phyloP scores from a whole-genome alignment of 768 basidiomycete species.

The Lactarius deliciosus region DNA sequence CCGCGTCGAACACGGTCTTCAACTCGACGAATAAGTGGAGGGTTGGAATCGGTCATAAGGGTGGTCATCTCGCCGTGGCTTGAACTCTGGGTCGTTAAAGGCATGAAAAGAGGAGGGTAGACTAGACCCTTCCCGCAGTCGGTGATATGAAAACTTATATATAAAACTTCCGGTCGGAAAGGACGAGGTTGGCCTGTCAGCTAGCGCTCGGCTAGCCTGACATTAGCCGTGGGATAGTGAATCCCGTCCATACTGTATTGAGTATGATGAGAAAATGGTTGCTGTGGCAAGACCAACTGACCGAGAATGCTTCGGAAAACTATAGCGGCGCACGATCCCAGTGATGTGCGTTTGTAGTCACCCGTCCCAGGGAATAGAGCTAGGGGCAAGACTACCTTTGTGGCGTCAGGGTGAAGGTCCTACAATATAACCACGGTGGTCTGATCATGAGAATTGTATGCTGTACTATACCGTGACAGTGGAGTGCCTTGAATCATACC shows the following conservation, averaged over 20 bases:
- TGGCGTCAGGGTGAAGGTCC: not conserved
- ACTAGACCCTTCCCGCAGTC: too few species aligned
- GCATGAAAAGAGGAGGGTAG: conserved; percentile 6
- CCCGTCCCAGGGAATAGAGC: not conserved
- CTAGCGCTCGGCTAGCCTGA: conserved; percentile 4
- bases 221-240: not conserved
- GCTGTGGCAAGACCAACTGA: not conserved
- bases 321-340: not conserved
- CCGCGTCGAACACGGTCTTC: not conserved
- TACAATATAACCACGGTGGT: not conserved
- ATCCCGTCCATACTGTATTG: not conserved
- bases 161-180: not conserved
- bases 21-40: not conserved
- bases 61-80: conserved; percentile 11
- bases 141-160: not conserved
- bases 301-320: not conserved
- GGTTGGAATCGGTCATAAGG: conserved; percentile 1
- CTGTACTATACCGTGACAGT: too few species aligned
- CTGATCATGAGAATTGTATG: not conserved
- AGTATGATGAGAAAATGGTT: not conserved
- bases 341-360: not conserved
- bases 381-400: not conserved
- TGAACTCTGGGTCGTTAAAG: conserved; percentile 15
- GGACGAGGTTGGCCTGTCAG: not conserved
- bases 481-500: too few species aligned